Base-by-base conservation (phyloP, 169 alveolate species). In the Cryptosporidium andersoni region DNA sequence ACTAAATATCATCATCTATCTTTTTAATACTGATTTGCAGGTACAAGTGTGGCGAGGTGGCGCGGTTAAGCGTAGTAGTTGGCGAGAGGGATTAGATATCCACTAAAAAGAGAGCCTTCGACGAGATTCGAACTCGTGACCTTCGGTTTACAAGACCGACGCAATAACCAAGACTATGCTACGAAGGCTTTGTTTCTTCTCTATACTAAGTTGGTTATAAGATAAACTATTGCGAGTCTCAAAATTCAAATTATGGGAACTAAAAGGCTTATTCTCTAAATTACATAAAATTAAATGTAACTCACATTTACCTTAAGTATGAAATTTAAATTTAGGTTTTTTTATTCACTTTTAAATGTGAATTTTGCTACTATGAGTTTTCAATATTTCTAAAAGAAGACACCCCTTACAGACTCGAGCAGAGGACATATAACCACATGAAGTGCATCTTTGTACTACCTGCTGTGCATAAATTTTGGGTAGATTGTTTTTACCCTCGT, bases 91-190 rank as follows among this genome's bases (percentile, higher is more conserved):
- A 0, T 1, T 25, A 2, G 6, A 37, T 14, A 5, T 39, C 11
- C 4, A 14, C 11, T 0, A 7, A 0, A 74, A 74, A 74, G 45
- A 11, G 63, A 74, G 85, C 85, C 85, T 74, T 74, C 68, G 85
- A 74, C 85, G 85, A 74, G 85, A 74, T 74, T 74, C 85, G 85
- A 74, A 74, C 85, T 74, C 85, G 85, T 74, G 85, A 74, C 85
- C 85, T 74, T 74, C 85, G 85, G 85, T 74, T 74, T 74, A 74
- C 85, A 74, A 74, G 85, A 74, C 85, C 85, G 85, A 74, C 85
- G 85, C 85, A 74, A 74, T 74, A 55, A 74, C 85, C 85, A 74
- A 74, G 68, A 58, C 85, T 74, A 74, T 74, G 85, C 85, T 74
- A 74, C 85, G 68, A 74, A 74, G 85, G 85, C 85, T 36, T 43